Base-by-base conservation (phyloP, 2,329 filamentous ascomycete species). In the Ascochyta fabae region DNA sequence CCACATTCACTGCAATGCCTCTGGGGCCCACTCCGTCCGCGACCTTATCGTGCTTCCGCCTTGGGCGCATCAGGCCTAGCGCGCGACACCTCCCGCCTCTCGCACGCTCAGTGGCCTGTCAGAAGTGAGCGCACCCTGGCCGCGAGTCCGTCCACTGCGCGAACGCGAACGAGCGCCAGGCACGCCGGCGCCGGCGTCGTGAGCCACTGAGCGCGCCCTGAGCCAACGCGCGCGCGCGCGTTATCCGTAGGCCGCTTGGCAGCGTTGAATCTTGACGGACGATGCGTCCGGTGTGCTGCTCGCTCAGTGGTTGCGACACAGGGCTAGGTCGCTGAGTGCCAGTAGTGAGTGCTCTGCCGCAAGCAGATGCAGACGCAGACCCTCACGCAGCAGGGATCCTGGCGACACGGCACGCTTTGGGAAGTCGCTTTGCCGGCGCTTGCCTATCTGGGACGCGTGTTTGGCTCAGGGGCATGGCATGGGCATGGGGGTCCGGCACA, bases 31-130 rank as follows among this genome's bases (percentile, higher is more conserved):
- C 27, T 12, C 10, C 46, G 59, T 56, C 61, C 57, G 59, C 59
- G 54, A 60, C 59, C 63, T 67, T 68, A 68, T 68, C 65, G 44
- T 45, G 59, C 59, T 55, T 50, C 45, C 27, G 53, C 22, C 48
- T 42, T 41, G 34, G 23, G 12, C 15, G 33, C 49, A 54, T 58
- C 40, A 49, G 47, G 64, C 34, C 50, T 66, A 66, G 63, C 54
- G 61, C 57, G 24, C 40, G 33, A 47, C 53, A 53, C 51, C 53
- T 63, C 59, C 60, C 60, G 62, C 58, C 47, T 48, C 48, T 44
- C 48, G 44, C 24, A 48, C 46, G 44, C 58, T 58, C 54, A 52
- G 44, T 60, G 50, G 58, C 51, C 46, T 49, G 46, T 49, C 54
- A 55, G 35, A 40, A 42, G 29, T 41, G 36, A 3, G 41, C 22